Evolutionary conservation across 2,329 filamentous ascomycete genomes (phyloP).

Genomic region (Curvularia sp.): DNA sequence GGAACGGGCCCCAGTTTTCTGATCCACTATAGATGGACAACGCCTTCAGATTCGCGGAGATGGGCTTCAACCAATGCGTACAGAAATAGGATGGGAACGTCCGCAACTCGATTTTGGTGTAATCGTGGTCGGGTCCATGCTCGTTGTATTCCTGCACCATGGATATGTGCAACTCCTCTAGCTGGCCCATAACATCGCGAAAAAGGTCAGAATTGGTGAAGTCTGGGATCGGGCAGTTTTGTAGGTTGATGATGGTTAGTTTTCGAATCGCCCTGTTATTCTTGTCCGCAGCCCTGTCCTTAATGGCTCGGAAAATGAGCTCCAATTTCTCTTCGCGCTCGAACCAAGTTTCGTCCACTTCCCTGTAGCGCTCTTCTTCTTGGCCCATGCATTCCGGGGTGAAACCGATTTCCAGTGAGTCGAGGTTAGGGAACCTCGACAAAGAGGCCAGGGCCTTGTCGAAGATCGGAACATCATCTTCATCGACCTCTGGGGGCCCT

Average conservation of each 20-base stretch:
- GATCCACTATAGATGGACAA: background rate
- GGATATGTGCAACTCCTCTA: background rate
- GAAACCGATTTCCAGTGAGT: background rate
- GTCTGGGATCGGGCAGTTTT: background rate
- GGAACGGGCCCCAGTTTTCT: background rate
- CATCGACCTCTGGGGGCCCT: background rate
- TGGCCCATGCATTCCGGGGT: background rate
- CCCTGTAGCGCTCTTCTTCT: background rate
- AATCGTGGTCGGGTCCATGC: background rate
- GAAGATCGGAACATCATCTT: background rate
- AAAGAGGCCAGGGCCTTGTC: background rate
- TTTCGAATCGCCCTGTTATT: background rate
- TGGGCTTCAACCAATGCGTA: background rate
- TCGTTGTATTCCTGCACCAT: background rate
- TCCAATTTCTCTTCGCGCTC: background rate
- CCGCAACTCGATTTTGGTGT: background rate
- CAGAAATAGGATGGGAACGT: background rate
- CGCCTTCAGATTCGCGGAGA: background rate
- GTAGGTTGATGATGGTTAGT: background rate
- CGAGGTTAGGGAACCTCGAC: background rate
- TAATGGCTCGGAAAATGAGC: background rate
- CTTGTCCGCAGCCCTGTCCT: background rate
- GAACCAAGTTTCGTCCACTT: background rate
- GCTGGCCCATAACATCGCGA: background rate
- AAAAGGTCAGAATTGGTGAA: background rate